Evolutionary conservation across 108 stramenopile genomes (phyloP), one percentile per base, ranked within the genome.

Genomic region (Pseudonitzschia multistriata): DNA sequence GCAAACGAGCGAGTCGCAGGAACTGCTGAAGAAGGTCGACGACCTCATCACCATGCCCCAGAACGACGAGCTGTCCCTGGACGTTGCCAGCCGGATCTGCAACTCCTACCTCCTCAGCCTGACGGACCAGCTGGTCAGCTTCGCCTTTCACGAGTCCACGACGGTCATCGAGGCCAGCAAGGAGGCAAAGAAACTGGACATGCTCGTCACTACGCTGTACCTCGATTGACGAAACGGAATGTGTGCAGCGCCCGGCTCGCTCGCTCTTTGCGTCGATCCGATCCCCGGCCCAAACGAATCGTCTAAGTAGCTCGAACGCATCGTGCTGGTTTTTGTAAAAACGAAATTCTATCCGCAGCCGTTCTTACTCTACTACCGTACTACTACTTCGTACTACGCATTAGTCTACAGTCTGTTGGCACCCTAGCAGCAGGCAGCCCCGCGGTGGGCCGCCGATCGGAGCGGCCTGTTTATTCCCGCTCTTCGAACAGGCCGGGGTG

Each of bases 81-180:
- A 96, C 74, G 78, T 92, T 1, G 96, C 96, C 37, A 84, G 84
- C 64, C 73, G 92, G 67, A 88, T 96, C 39, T 97, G 96, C 79
- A 97, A 97, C 79, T 88, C 85, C 29, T 88, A 92, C 79, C 76
- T 97, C 33, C 74, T 97, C 42, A 91, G 84, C 61, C 84, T 82
- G 79, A 91, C 93, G 33, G 94, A 97, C 74, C 93, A 96, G 56
- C 82, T 97, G 70, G 90, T 97, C 67, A 85, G 85, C 56, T 96
- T 97, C 80, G 96, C 96, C 0, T 97, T 95, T 71, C 96, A 97
- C 78, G 95, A 96, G 72, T 87, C 85, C 49, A 85, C 66, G 19
- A 97, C 94, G 33, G 94, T 97, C 63, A 87, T 97, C 57, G 90
- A 95, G 72, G 92, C 94, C 22, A 76, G 85, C 1, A 78, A 82